Evolutionary conservation across 352 stramenopile species (phyloP), one percentile per base, ranked within the genome.

Genomic region (Globisporangium lucens): DNA sequence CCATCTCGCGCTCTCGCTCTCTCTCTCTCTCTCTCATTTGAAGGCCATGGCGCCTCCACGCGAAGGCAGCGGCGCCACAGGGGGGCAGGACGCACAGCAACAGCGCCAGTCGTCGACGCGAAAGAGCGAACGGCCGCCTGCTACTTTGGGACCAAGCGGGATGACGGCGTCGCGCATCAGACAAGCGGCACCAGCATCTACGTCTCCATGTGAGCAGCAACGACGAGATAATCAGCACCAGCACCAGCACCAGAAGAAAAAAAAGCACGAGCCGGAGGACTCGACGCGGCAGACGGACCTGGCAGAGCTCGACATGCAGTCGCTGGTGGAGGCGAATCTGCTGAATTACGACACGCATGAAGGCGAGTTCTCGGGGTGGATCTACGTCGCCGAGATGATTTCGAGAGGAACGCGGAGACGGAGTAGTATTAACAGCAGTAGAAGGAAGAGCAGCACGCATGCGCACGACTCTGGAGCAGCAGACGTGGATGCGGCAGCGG

Each of bases 281-380:
- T 41, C 53, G 62, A 73, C 73, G 67, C 71, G 73, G 15, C 69
- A 56, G 17, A 78, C 71, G 17, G 73, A 82, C 24, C 61, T 78
- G 22, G 55, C 68, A 3, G 71, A 65, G 20, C 62, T 83, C 4
- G 74, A 83, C 64, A 65, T 78, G 64, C 63, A 72, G 4, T 55
- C 63, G 3, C 27, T 74, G 6, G 33, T 67, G 6, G 63, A 67
- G 1, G 65, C 68, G 46, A 68, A 66, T 43, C 22, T 63, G 20
- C 63, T 80, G n/a, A 56, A 56, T 24, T 73, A 67, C 12, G 65
- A 79, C 52, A 30, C 58, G 33, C 65, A 68, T 4, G 68, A 68
- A 2, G 63, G 67, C 17, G 68, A 62, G n/a, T 83, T 75, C 61
- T 81, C 68, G 15, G 77, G 77, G 17, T 82, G 71, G 71, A 60